Base-by-base conservation (phyloP, 169 alveolate species). In the Theileria equi region DNA sequence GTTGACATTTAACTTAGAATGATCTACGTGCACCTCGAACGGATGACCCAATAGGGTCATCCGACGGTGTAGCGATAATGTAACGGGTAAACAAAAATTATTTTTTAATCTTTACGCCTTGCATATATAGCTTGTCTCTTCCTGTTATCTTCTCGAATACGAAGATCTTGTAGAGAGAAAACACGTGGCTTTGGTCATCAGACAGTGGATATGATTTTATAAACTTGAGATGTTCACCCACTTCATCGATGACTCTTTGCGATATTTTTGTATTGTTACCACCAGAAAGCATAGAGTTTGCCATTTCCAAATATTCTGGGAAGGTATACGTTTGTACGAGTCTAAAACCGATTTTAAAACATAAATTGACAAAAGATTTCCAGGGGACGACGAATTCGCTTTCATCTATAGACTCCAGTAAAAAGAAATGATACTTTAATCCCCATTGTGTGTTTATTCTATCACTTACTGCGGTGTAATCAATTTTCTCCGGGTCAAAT, bases 341-440 rank as follows among this genome's bases (percentile, higher is more conserved):
- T 23, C 65, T 53, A 50, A 77, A 77, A 13, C 81, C 81, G 17
- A 77, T 34, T 13, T 32, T 45, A 0, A 49, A 21, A 38, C 71
- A 47, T 44, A 77, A 32, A 31, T 77, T 68, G 34, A 49, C 21
- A 29, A 77, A 66, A 35, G 73, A 17, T 54, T 69, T 74, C 72
- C 88, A 81, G 10, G 91, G 91, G 16, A 85, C 84, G 31, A 85
- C 88, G 57, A 77, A 85, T 34, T 85, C 91, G 21, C 69, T 61
- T n/a, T 87, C 91, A 61, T 85, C 91, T 32, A 85, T 85, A 11
- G 91, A 81, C 40, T 85, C 91, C 72, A 71, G 76, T 45, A 85
- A 53, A 53, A 77, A 85, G 63, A 85, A 85, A 58, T 80, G 84
- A 47, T 85, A 85, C 65, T 80, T 81, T 13, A 85, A 54, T 4